Percentiles rank a stretch among this genome's conserved stretches.
Conservation (phyloP, 495 filamentous ascomycete species). For the Neurospora sp. region DNA sequence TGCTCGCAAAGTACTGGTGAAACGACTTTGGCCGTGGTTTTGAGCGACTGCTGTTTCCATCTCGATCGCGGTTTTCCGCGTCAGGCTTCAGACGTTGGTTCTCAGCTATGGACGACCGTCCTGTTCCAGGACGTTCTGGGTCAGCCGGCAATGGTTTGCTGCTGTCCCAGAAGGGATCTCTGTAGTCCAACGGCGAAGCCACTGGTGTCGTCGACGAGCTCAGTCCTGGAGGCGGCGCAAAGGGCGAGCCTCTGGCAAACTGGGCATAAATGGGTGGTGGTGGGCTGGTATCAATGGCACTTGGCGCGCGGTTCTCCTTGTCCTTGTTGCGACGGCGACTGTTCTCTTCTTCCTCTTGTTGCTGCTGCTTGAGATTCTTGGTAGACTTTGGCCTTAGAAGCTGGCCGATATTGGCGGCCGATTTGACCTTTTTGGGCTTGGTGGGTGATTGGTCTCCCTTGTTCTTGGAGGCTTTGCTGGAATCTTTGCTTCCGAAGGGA, state of each 20-base stretch:
- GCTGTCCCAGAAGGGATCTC: neutral
- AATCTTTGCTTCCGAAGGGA: conserved; percentile 38
- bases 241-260: conserved; percentile 35
- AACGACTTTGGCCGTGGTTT: neutral
- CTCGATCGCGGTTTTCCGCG: neutral
- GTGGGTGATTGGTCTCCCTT: conserved; percentile 25
- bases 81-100: neutral
- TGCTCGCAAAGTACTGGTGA: neutral
- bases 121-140: neutral
- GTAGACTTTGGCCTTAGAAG: conserved; percentile 51
- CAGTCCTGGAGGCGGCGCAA: neutral
- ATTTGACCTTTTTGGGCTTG: conserved; percentile 76
- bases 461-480: conserved; percentile 33
- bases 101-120: neutral
- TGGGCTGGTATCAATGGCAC: conserved; percentile 20
- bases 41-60: neutral
- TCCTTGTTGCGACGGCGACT: conserved; percentile 40
- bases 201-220: conserved; percentile 34
- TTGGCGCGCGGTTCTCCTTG: conserved; percentile 64
- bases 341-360: conserved; percentile 30
- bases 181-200: conserved; percentile 10
- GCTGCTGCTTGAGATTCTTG: conserved; percentile 37
- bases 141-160: neutral
- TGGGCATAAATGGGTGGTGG: conserved; percentile 72
- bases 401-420: conserved; percentile 63